Base-by-base conservation (phyloP, 805 yeast species). In the Limtongia smithiae region DNA sequence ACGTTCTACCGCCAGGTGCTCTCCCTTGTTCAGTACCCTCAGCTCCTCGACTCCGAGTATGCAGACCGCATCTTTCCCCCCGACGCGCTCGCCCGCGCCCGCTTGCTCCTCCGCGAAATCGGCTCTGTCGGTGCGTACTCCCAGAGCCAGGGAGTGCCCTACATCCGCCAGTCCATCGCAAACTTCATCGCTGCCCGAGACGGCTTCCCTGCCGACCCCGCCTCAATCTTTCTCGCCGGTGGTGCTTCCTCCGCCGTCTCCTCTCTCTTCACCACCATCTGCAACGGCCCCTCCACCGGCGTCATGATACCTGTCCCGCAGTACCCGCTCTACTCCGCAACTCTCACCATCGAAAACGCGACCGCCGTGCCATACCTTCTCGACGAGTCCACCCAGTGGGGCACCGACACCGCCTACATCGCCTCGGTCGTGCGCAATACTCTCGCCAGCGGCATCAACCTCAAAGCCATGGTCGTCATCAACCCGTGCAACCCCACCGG, bases 401-500 rank as follows among this genome's bases (percentile, higher is more conserved):
- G 91, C 30, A 80, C 94, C 6, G 80, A 85, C 61, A 76, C 93
- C 3, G 64, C 68, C 9, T 83, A 81, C 62, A 79, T 88, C 61
- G 79, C 79, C 55, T 53, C 67, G 0, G 72, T 80, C 41, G 78
- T 84, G 42, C 60, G 67, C 27, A 72, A 75, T 20, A 74, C 85
- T 18, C 51, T 66, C 1, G 65, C 66, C 2, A 68, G 77, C 31
- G 86, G 84, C 1, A 68, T 85, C 25, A 72, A 69, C 11, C 83
- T 93, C 55, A 80, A 86, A 61, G 82, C 91, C 51, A 71, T 94
- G 46, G 97, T 91, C 2, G 86, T 93, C 14, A 93, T 93, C 63
- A 93, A 93, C 71, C 99, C 99, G 1, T 97, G 99, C 50, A 93
- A 93, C 69, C 99, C 99, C 56, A 93, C 99, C 0, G 99, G 99